Evolutionary conservation across 208 protist species (phyloP), one percentile per base, ranked within the genome.

Genomic region (Strigomonas oncopelti): DNA sequence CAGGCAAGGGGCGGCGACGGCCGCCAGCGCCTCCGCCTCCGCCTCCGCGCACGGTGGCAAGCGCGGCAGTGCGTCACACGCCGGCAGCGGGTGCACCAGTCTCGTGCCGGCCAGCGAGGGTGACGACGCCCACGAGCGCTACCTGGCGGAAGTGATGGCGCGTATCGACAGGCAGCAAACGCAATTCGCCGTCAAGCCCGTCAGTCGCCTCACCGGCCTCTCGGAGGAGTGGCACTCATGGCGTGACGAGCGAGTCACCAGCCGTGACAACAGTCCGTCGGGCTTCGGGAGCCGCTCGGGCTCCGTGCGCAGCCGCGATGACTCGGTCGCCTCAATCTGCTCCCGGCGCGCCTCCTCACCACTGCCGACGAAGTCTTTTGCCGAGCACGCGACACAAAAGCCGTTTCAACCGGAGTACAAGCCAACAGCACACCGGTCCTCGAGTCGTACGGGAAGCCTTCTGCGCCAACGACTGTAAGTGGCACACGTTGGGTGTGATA

Each of bases 201-300:
- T 29, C 56, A 55, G 16, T 22, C 60, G 13, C 63, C 60, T 48
- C 72, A 65, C 42, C 71, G 63, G 36, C 76, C 76, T 0, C 60
- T 86, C 87, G 32, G 81, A 92, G 32, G 87, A 92, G 61, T 92
- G 87, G 87, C 56, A 81, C 22, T 76, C 77, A 16, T 92, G 87
- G 87, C 75, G 80, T 0, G 71, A 80, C 7, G 63, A 74, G 0
- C 62, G 70, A 8, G 61, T 64, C 29, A 72, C 57, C 54, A 77
- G 70, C 61, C 69, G 72, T 45, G 52, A 59, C 59, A 77, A 67
- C 69, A 80, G 80, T 53, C 42, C 66, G 4, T 36, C 53, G 11
- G 11, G 32, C 38, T 45, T 22, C 56, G 55, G 1, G n/a, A 22
- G 13, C 34, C 29, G 34, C 36, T 32, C 36, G 22, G 55, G 28